These are phyloP conservation scores for Podaxis mareebaensis DNA, from an alignment of 768 basidiomycete species.

Conservation along the genomic window DNA sequence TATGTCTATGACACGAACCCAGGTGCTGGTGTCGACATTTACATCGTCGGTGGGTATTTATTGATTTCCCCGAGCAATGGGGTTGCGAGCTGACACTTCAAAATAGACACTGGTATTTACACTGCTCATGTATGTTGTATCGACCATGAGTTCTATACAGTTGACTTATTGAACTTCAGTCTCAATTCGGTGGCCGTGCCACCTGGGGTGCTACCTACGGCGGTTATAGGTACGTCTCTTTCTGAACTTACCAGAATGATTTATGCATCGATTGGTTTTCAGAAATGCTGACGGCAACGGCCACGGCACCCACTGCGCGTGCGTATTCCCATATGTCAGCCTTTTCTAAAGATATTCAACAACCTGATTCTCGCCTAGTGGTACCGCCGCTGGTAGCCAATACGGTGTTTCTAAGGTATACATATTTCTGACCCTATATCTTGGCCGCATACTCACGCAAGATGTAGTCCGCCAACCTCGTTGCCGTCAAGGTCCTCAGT, in stretches of 20 bases:
- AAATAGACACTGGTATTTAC: conserved; percentile 13
- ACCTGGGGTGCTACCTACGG: conserved; percentile 22
- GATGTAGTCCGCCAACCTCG: conserved; percentile 20
- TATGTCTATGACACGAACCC: conserved; percentile 8
- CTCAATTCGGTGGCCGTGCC: conserved; percentile 25
- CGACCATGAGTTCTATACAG: background rate
- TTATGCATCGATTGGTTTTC: background rate
- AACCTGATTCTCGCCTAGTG: background rate
- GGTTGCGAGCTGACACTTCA: background rate
- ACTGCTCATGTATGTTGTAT: background rate
- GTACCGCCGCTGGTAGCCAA: background rate
- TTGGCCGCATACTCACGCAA: background rate
- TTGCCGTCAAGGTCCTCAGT: conserved; percentile 27
- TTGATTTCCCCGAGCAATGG: background rate
- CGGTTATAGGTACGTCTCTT: background rate
- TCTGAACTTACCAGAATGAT: background rate
- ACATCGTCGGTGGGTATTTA: conserved; percentile 26
- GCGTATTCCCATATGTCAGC: background rate
- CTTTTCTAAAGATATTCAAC: background rate
- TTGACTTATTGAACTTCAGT: background rate
- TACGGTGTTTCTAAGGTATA: background rate
- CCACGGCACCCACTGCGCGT: background rate
- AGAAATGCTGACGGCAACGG: background rate
- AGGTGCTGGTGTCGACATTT: conserved; percentile 23
- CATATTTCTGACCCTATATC: background rate